These are phyloP conservation scores for Stephania yunnanensis DNA, from an alignment of 164 flowering plant species.

Conservation along the genomic window DNA sequence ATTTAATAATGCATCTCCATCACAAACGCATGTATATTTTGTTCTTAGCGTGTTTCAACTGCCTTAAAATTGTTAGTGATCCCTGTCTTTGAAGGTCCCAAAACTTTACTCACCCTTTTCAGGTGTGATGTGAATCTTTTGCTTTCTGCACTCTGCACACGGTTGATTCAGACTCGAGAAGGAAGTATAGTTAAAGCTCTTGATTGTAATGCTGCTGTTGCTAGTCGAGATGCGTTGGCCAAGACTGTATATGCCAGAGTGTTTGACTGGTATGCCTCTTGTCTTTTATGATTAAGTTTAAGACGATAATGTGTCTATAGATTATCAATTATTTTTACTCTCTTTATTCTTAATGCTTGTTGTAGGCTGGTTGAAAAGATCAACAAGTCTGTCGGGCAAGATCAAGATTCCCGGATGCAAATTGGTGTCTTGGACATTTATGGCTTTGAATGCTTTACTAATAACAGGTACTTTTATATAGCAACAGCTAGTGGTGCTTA, in stretches of 20 bases:
- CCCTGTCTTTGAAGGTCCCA: neutral
- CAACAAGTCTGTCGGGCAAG: slow-evolving; percentile 94
- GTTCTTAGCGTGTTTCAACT: neutral
- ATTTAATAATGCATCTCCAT: neutral
- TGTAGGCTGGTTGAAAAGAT: slow-evolving; percentile 96
- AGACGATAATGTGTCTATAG: neutral
- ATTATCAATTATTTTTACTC: neutral
- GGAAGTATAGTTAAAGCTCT: slow-evolving; percentile 84
- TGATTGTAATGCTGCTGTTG: slow-evolving; percentile 84
- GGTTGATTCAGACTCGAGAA: slow-evolving; percentile 89
- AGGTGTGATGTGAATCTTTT: slow-evolving; percentile 85
- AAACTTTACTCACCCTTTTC: slow-evolving; percentile 11
- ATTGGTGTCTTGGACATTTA: slow-evolving; percentile 96
- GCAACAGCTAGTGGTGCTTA: neutral
- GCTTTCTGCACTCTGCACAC: slow-evolving; percentile 70
- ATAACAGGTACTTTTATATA: slow-evolving; percentile 52
- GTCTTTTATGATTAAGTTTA: neutral
- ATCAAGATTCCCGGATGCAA: slow-evolving; percentile 57
- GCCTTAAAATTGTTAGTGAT: neutral
- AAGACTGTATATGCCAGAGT: slow-evolving; percentile 86
- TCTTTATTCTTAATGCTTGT: slow-evolving; percentile 11
- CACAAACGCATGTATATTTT: neutral
- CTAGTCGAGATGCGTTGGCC: slow-evolving; percentile 89
- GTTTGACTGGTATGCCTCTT: slow-evolving; percentile 74
- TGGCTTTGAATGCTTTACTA: slow-evolving; percentile 89